Conservation (phyloP, 2,329 filamentous ascomycete species). For the Helminthosporium solani region DNA sequence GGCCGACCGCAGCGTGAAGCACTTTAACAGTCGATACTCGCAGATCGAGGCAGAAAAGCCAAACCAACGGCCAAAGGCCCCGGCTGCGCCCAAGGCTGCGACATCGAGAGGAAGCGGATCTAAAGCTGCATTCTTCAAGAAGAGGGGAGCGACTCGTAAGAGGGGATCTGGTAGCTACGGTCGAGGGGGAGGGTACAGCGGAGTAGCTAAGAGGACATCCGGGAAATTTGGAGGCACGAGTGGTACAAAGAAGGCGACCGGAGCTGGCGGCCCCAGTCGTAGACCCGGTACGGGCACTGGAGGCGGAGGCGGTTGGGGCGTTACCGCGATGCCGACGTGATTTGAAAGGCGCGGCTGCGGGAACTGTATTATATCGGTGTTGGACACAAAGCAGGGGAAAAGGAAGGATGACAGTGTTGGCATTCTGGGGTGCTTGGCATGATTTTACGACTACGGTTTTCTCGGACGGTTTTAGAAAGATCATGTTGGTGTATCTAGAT, state of each 20-base stretch:
- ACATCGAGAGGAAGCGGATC: constrained; percentile 18
- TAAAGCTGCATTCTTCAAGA: constrained; percentile 19
- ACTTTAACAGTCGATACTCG: constrained; percentile 30
- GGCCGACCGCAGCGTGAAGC: constrained; percentile 29
- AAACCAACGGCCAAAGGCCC: constrained; percentile 9
- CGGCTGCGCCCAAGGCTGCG: constrained; percentile 9
- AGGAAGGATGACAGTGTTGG: neutral
- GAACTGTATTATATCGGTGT: neutral
- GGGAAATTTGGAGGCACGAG: constrained; percentile 4
- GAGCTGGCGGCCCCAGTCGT: constrained; percentile 10
- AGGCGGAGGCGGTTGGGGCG: constrained; percentile 19
- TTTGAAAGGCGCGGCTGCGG: neutral
- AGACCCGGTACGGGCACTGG: constrained; percentile 8
- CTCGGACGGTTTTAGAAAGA: neutral
- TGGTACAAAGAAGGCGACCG: constrained; percentile 10
- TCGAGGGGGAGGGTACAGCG: constrained; percentile 7
- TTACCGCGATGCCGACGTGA: constrained; percentile 35
- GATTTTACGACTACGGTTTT: neutral
- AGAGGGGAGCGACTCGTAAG: constrained; percentile 16
- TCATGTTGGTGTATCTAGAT: neutral
- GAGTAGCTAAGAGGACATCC: constrained; percentile 20
- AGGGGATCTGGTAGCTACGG: constrained; percentile 20
- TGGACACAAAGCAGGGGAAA: neutral
- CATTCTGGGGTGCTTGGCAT: neutral
- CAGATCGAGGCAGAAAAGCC: constrained; percentile 17